Conservation (phyloP, 225 moss, liverwort and hornwort genomes). For the Sphagnum tenellum region DNA sequence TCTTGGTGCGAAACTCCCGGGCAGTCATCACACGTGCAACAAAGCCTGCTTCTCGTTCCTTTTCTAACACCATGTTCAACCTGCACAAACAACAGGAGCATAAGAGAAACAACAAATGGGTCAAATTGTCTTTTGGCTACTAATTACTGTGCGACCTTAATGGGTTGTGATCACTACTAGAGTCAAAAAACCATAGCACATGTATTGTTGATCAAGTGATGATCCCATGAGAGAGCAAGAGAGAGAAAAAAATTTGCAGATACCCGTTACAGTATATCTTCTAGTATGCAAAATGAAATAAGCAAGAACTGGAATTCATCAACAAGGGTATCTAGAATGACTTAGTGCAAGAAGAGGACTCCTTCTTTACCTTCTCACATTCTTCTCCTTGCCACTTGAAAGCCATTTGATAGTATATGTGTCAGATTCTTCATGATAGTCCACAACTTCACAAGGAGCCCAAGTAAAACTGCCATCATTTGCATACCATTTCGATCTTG, state of each 20-base stretch:
- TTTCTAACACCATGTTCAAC: constrained; percentile 52
- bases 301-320: no score
- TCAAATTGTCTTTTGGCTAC: no score
- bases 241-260: no score
- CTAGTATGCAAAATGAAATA: no score
- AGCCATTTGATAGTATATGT: constrained; percentile 47
- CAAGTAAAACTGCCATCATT: constrained; percentile 44
- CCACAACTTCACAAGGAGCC: constrained; percentile 39
- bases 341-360: neutral
- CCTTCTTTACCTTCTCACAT: constrained; percentile 33
- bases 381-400: constrained; percentile 38
- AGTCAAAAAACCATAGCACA: no score
- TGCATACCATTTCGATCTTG: constrained; percentile 45
- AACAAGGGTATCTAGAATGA: no score
- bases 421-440: constrained; percentile 31
- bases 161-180: no score
- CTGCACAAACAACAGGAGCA: constrained; percentile 15
- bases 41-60: constrained; percentile 59
- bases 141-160: no score
- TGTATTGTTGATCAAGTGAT: no score
- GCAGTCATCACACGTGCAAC: constrained; percentile 56
- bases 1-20: constrained; percentile 47
- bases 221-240: no score
- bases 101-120: neutral
- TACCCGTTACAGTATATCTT: no score